These are phyloP conservation scores for Colletotrichum cordylinicola DNA, from an alignment of 2,329 filamentous ascomycete genomes.

Conservation along the genomic window DNA sequence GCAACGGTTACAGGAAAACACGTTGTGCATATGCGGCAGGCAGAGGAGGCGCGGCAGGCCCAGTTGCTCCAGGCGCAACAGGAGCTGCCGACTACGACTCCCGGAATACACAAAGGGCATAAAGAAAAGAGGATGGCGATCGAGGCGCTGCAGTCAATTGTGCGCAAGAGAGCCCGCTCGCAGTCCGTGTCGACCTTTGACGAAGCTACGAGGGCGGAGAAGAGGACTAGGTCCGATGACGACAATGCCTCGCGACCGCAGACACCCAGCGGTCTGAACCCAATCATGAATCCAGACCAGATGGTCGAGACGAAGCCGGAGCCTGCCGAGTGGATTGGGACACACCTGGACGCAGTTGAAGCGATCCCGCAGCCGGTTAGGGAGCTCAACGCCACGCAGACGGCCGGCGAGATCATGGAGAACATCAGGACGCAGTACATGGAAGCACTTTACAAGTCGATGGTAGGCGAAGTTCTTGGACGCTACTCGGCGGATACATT, in stretches of 20 bases:
- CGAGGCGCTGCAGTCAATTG: conserved; percentile 64
- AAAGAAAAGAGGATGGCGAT: conserved; percentile 66
- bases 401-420: conserved; percentile 60
- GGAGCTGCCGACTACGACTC: conserved; percentile 41
- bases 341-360: conserved; percentile 23
- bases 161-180: conserved; percentile 56
- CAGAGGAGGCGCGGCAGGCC: conserved; percentile 19
- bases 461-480: conserved; percentile 47
- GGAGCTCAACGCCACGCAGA: conserved; percentile 39
- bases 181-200: conserved; percentile 45
- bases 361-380: conserved; percentile 5
- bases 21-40: conserved; percentile 30
- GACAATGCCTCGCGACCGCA: conserved; percentile 72
- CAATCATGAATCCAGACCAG: not conserved
- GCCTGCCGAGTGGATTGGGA: conserved; percentile 5
- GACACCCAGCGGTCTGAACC: conserved; percentile 64
- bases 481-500: conserved; percentile 26
- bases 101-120: conserved; percentile 51
- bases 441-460: conserved; percentile 67
- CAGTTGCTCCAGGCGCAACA: conserved; percentile 1
- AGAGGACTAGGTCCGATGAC: conserved; percentile 19
- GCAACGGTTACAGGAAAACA: conserved; percentile 53
- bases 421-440: conserved; percentile 64
- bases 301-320: not conserved
- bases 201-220: conserved; percentile 25